Evolutionary conservation across 2,329 filamentous ascomycete genomes (phyloP).

Genomic region (Drechmeria coniospora): DNA sequence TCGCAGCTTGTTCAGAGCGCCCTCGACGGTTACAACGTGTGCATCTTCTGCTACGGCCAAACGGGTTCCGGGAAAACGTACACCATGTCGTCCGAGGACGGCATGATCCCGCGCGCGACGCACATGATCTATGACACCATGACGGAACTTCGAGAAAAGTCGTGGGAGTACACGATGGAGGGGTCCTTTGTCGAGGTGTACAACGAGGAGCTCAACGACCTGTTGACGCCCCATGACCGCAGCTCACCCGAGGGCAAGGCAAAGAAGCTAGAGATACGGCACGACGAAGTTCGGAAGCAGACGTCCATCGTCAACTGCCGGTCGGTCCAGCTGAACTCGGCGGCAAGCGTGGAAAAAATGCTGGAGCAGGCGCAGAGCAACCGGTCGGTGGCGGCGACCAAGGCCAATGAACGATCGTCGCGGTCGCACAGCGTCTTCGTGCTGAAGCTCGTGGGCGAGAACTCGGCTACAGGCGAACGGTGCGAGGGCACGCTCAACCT

Average conservation of each 20-base stretch:
- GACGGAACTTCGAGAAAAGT: constrained; percentile 69
- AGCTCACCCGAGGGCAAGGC: constrained; percentile 50
- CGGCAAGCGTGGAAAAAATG: constrained; percentile 65
- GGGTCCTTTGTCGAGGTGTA: constrained; percentile 96
- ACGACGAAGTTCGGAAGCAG: constrained; percentile 68
- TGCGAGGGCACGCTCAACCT: constrained; percentile 91
- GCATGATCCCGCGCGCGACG: constrained; percentile 90
- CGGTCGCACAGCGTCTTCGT: constrained; percentile 96
- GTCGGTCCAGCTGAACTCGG: constrained; percentile 61
- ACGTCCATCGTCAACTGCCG: constrained; percentile 71
- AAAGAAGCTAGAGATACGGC: constrained; percentile 77
- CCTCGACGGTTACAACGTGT: constrained; percentile 94
- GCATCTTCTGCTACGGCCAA: constrained; percentile 97
- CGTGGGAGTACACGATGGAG: constrained; percentile 89
- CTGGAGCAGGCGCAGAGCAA: constrained; percentile 70
- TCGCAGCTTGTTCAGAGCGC: constrained; percentile 93
- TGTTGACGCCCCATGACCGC: constrained; percentile 45
- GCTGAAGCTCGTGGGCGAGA: constrained; percentile 58
- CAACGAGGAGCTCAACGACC: constrained; percentile 90
- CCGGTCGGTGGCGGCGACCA: constrained; percentile 88
- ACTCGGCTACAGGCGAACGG: constrained; percentile 61
- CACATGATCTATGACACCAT: constrained; percentile 88
- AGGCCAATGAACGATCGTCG: constrained; percentile 87
- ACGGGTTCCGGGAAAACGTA: constrained; percentile 94
- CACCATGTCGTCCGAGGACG: constrained; percentile 82